Base-by-base conservation (phyloP, 768 basidiomycete genomes). In the Calocybe gangraenosa region DNA sequence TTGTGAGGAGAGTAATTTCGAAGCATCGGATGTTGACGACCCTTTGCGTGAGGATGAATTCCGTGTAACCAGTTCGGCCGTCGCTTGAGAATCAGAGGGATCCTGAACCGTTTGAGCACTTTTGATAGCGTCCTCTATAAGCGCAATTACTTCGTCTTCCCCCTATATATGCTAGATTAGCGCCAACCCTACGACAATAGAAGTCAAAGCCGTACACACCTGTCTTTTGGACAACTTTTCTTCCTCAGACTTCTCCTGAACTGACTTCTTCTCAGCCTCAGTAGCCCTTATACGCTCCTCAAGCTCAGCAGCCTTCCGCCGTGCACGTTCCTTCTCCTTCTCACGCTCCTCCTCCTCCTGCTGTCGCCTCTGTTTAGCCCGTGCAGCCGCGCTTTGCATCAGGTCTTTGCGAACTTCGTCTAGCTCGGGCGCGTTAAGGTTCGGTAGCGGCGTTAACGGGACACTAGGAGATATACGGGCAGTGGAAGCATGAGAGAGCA, bases 371-470 rank as follows among this genome's bases (percentile, higher is more conserved):
- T 84, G 76, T 56, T 80, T 84, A 5, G 92, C 92, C 32, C 90
- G 77, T 50, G 88, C 90, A 1, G 92, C 92, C 5, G 87, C 87
- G 44, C 64, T 76, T 48, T 91, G 90, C 92, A 93, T 92, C 14
- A 82, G 67, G 37, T 81, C 79, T 60, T 87, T 86, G 46, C 77
- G 74, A n/a, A 69, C 76, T 41, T 79, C 79, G 40, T 90, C 85
- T 22, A 87, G 56, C 44, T 81, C 79, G 25, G 67, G 57, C 2
- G 68, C 60, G 19, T 59, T 57, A 7, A 69, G 44, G 30, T 57
- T 57, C 19, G 71, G 66, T 18, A 69, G 57, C 10, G 65, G 42
- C 15, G 61, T 58, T 4, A 65, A 39, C 9, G 57, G 47, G 33
- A 59, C 60, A 15, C 58, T 51, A 15, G 75, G 76, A 33, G 75